Evolutionary conservation across 106 monocot species (phyloP).

Genomic region (Xerophyta viscosa): DNA sequence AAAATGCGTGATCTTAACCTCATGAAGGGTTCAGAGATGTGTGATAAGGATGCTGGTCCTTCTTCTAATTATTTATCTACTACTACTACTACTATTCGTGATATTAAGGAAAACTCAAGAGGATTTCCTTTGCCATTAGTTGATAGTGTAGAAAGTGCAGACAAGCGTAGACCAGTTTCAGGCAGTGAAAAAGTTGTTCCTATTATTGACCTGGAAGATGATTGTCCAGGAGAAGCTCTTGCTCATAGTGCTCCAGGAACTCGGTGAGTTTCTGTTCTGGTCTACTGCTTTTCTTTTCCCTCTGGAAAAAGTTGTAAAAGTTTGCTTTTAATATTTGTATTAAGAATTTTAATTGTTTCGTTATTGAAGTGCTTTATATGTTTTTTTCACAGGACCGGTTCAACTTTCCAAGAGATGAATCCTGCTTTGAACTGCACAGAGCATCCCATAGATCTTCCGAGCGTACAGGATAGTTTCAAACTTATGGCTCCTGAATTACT

Average conservation of each 20-base stretch:
- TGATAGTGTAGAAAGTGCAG: slow-evolving; percentile 12
- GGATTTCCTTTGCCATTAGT: slow-evolving; percentile 29
- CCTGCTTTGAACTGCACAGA: slow-evolving; percentile 32
- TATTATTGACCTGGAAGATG: slow-evolving; percentile 55
- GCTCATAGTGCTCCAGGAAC: slow-evolving; percentile 26
- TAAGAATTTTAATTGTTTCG: too few relatives aligned
- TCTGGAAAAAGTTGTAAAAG: too few relatives aligned
- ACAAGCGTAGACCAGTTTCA: slow-evolving; percentile 11
- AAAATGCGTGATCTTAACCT: slow-evolving; percentile 68
- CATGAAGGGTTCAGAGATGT: slow-evolving; percentile 34
- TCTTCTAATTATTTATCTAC: slow-evolving; percentile 11
- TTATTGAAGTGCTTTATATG: too few relatives aligned
- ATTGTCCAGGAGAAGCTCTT: slow-evolving; percentile 20
- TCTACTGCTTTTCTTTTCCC: too few relatives aligned
- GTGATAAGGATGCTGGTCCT: slow-evolving; percentile 33
- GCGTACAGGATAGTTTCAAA: slow-evolving; percentile 52
- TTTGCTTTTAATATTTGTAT: too few relatives aligned
- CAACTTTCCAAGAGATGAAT: too few relatives aligned
- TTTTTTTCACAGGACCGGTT: too few relatives aligned
- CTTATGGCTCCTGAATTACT: slow-evolving; percentile 43
- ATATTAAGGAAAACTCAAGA: slow-evolving; percentile 14
- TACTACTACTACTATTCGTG: slow-evolving; percentile 5
- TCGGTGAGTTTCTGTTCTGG: slow-evolving; percentile 42
- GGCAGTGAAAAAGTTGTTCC: slow-evolving; percentile 30
- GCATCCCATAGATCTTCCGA: slow-evolving; percentile 34